Evolutionary conservation across 2,329 filamentous ascomycete species (phyloP).

Genomic region (Colletotrichum navitas): DNA sequence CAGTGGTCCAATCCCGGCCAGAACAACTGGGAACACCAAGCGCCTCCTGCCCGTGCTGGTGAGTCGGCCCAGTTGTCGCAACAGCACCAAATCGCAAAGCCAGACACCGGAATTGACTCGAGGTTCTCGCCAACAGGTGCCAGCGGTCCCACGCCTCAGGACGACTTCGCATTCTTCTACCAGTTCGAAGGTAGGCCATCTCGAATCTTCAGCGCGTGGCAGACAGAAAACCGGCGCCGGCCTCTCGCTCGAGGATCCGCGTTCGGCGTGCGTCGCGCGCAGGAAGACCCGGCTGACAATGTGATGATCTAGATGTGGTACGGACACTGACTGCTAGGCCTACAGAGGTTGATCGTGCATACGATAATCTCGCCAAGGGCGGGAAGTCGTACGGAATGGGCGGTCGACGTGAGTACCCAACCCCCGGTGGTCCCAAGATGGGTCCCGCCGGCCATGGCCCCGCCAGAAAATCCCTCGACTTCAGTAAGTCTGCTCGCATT

Average conservation of each 20-base stretch:
- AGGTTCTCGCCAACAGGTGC: conserved; percentile 66
- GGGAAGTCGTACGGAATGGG: conserved; percentile 86
- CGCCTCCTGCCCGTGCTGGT: conserved; percentile 56
- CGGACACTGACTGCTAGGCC: conserved; percentile 44
- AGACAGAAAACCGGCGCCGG: neutral
- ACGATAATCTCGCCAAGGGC: conserved; percentile 96
- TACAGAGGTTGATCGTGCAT: conserved; percentile 92
- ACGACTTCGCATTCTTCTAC: conserved; percentile 85
- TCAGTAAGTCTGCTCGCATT: conserved; percentile 46
- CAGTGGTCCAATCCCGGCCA: conserved; percentile 55
- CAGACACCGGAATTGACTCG: conserved; percentile 37
- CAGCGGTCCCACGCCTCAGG: conserved; percentile 79
- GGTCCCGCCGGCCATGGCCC: conserved; percentile 46
- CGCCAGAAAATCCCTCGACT: conserved; percentile 48
- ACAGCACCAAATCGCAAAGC: conserved; percentile 33
- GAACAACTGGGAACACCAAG: conserved; percentile 62
- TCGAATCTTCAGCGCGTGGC: conserved; percentile 33
- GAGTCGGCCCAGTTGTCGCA: conserved; percentile 40
- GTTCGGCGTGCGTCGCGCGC: conserved; percentile 19
- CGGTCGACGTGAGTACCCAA: conserved; percentile 85
- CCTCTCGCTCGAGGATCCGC: neutral
- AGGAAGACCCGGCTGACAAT: conserved; percentile 36
- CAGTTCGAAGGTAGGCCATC: conserved; percentile 86
- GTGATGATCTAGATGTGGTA: conserved; percentile 38
- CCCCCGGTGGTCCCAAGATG: conserved; percentile 61